Conservation (phyloP, 805 yeast genomes). For the Ogataea methanolica region DNA sequence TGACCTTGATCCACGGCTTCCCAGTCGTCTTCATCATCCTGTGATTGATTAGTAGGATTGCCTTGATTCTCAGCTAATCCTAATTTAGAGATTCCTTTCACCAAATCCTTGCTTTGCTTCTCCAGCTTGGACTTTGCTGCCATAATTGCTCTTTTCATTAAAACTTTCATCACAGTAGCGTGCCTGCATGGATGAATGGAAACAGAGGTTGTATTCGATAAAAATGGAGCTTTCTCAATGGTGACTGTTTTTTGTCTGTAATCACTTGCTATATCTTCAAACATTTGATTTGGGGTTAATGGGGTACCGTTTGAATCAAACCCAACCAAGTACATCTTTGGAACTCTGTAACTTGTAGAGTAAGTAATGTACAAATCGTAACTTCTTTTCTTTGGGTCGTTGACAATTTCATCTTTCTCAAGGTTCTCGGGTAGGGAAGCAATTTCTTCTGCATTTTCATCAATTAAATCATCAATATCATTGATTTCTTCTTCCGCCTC, state of each 20-base stretch:
- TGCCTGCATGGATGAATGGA: slow-evolving; percentile 97
- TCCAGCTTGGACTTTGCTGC: slow-evolving; percentile 34
- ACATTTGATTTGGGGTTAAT: slow-evolving; percentile 82
- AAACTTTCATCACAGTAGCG: slow-evolving; percentile 87
- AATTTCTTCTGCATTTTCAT: slow-evolving; percentile 29
- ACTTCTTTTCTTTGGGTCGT: slow-evolving; percentile 47
- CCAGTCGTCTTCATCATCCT: slow-evolving; percentile 40
- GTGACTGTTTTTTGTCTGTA: slow-evolving; percentile 96
- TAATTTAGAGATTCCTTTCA: slow-evolving; percentile 41
- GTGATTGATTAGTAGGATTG: slow-evolving; percentile 28
- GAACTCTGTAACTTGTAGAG: slow-evolving; percentile 93
- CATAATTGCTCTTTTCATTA: slow-evolving; percentile 69
- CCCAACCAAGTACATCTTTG: slow-evolving; percentile 89
- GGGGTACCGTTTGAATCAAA: slow-evolving; percentile 82
- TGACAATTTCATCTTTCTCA: slow-evolving; percentile 36
- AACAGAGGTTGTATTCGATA: slow-evolving; percentile 67
- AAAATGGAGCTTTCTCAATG: slow-evolving; percentile 86
- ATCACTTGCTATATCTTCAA: slow-evolving; percentile 88
- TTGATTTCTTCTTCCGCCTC: slow-evolving; percentile 32
- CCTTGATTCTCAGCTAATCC: slow-evolving; percentile 38
- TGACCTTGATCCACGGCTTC: slow-evolving; percentile 41
- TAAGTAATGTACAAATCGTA: slow-evolving; percentile 90
- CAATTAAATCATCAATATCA: slow-evolving; percentile 36
- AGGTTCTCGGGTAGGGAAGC: slow-evolving; percentile 24
- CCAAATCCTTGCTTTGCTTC: slow-evolving; percentile 26